Conservation (phyloP, 1,284 basidiomycete species). For the Phlebopus sp. region DNA sequence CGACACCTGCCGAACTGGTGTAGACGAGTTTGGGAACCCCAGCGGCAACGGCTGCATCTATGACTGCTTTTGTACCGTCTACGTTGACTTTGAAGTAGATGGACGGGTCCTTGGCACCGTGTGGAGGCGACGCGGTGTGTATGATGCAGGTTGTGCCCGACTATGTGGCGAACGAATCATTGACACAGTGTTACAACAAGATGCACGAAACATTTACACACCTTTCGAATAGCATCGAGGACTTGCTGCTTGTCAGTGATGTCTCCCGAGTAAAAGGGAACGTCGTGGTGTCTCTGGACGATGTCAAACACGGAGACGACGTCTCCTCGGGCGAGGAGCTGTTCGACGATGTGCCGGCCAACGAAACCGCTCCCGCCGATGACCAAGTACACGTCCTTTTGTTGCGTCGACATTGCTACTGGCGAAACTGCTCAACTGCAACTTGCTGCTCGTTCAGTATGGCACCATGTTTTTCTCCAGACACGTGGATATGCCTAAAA, state of each 20-base stretch:
- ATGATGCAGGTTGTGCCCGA: constrained; percentile 85
- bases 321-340: constrained; percentile 77
- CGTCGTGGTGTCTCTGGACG: constrained; percentile 84
- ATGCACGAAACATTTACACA: constrained; percentile 32
- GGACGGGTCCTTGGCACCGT: constrained; percentile 66
- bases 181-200: constrained; percentile 4
- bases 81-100: constrained; percentile 95
- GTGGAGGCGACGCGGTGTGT: constrained; percentile 92
- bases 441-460: neutral
- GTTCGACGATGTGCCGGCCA: constrained; percentile 86
- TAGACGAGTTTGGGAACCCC: constrained; percentile 88
- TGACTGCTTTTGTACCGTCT: constrained; percentile 83
- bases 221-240: constrained; percentile 70
- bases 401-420: constrained; percentile 27
- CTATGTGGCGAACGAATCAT: constrained; percentile 36
- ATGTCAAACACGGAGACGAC: constrained; percentile 84
- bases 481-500: constrained; percentile 3
- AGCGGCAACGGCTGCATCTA: constrained; percentile 73
- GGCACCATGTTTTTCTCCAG: neutral
- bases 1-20: constrained; percentile 92
- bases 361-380: constrained; percentile 93
- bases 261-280: constrained; percentile 84
- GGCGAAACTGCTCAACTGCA: constrained; percentile 2
- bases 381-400: constrained; percentile 68
- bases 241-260: constrained; percentile 78